phyloP scores from a whole-genome alignment of 2,329 filamentous ascomycete genomes.

The Fusarium heterosporum region DNA sequence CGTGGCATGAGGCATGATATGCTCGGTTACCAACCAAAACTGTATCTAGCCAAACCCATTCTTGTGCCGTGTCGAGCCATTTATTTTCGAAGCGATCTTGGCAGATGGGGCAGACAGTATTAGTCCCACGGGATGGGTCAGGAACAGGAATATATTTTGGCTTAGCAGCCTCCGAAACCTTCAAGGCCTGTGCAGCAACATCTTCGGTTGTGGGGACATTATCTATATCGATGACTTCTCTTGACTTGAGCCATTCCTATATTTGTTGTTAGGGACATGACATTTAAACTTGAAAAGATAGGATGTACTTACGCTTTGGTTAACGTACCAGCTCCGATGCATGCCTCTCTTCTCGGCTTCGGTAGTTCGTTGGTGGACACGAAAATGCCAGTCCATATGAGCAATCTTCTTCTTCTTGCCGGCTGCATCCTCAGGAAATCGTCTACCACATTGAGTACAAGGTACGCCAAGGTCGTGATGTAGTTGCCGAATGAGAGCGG shows the following conservation, averaged over 20 bases:
- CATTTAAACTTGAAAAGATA: background rate
- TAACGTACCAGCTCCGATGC: slow-evolving; percentile 94
- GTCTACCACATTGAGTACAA: slow-evolving; percentile 90
- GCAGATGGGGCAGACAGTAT: slow-evolving; percentile 89
- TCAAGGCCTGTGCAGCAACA: slow-evolving; percentile 50
- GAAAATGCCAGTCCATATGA: slow-evolving; percentile 99
- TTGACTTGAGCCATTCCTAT: slow-evolving; percentile 89
- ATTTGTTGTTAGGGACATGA: slow-evolving; percentile 44
- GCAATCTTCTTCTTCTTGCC: slow-evolving; percentile 88
- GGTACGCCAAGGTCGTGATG: slow-evolving; percentile 87
- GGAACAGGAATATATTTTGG: slow-evolving; percentile 85
- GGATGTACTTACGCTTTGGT: slow-evolving; percentile 75
- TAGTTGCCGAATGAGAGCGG: slow-evolving; percentile 77
- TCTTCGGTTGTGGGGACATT: slow-evolving; percentile 53
- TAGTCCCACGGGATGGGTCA: slow-evolving; percentile 78
- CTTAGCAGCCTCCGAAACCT: slow-evolving; percentile 57
- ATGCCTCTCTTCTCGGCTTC: slow-evolving; percentile 88
- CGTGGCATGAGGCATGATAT: slow-evolving; percentile 91
- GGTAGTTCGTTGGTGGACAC: slow-evolving; percentile 87
- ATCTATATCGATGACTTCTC: slow-evolving; percentile 80
- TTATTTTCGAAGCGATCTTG: slow-evolving; percentile 94
- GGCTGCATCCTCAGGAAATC: slow-evolving; percentile 81
- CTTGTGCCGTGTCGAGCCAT: slow-evolving; percentile 92
- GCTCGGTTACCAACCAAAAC: slow-evolving; percentile 80
- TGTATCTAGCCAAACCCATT: slow-evolving; percentile 97